phyloP scores from a whole-genome alignment of 257 asterid genomes.

The Cynanchum wilfordii region DNA sequence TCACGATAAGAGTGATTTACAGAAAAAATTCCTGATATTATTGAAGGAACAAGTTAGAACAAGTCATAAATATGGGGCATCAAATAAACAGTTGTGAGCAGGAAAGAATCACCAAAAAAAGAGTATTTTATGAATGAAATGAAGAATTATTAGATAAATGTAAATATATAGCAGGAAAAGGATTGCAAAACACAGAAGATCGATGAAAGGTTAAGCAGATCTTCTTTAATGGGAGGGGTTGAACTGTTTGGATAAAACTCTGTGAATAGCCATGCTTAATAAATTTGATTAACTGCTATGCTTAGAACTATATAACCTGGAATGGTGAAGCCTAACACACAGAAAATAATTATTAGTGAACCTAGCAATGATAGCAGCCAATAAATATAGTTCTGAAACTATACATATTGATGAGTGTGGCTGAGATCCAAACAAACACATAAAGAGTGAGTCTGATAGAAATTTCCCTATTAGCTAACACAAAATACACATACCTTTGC shows the following conservation, averaged over 20 bases:
- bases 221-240: not conserved
- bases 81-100: not conserved
- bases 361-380: not conserved
- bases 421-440: not conserved
- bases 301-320: not conserved
- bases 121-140: not conserved
- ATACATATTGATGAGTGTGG: not conserved
- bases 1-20: not conserved
- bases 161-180: not conserved
- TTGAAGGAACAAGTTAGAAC: not conserved
- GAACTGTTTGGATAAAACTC: not conserved
- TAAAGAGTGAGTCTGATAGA: not conserved
- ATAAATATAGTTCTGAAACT: not conserved
- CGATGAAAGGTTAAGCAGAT: not conserved
- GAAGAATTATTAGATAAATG: not conserved
- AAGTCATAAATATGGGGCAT: not conserved
- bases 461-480: not conserved
- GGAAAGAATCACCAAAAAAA: not conserved
- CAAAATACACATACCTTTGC: constrained; percentile 37
- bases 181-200: not conserved
- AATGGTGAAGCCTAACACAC: not conserved
- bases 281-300: not conserved
- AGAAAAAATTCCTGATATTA: not conserved
- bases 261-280: not conserved
- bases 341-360: not conserved